Conservation (phyloP, 305 asterid species). For the Fraxinus sp. region DNA sequence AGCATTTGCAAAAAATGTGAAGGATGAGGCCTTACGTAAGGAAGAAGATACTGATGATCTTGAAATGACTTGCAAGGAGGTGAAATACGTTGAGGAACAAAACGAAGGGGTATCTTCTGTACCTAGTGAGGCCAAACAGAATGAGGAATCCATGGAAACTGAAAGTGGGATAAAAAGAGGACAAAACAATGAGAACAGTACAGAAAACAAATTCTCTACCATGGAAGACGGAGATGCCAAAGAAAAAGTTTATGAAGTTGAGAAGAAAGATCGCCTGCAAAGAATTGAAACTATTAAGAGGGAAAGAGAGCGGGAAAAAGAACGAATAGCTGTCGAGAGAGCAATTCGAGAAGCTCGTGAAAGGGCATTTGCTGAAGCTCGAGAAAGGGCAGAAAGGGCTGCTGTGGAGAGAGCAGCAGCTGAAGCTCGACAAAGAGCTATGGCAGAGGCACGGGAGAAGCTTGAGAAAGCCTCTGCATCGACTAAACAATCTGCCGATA, state of each 20-base stretch:
- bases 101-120: slow-evolving; percentile 33
- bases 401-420: slow-evolving; percentile 80
- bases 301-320: slow-evolving; percentile 77
- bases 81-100: slow-evolving; percentile 30
- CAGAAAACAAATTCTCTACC: slow-evolving; percentile 31
- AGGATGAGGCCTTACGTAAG: slow-evolving; percentile 26
- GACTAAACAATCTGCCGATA: slow-evolving; percentile 38
- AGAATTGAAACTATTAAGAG: slow-evolving; percentile 65
- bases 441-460: slow-evolving; percentile 69
- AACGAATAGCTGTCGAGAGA: slow-evolving; percentile 81
- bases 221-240: slow-evolving; percentile 37
- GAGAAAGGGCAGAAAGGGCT: slow-evolving; percentile 88
- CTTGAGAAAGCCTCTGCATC: slow-evolving; percentile 49
- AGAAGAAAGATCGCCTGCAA: slow-evolving; percentile 39
- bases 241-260: slow-evolving; percentile 36
- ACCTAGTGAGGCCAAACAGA: slow-evolving; percentile 27
- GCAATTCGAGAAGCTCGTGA: slow-evolving; percentile 93
- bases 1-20: slow-evolving; percentile 32
- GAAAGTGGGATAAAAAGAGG: slow-evolving; percentile 36
- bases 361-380: slow-evolving; percentile 94
- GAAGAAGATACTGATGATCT: slow-evolving; percentile 35
- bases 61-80: slow-evolving; percentile 31
- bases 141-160: slow-evolving; percentile 36
- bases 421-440: slow-evolving; percentile 65
- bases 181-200: slow-evolving; percentile 27